Conservation (phyloP, 306 rosid genomes). For the Carpinus fangiana region DNA sequence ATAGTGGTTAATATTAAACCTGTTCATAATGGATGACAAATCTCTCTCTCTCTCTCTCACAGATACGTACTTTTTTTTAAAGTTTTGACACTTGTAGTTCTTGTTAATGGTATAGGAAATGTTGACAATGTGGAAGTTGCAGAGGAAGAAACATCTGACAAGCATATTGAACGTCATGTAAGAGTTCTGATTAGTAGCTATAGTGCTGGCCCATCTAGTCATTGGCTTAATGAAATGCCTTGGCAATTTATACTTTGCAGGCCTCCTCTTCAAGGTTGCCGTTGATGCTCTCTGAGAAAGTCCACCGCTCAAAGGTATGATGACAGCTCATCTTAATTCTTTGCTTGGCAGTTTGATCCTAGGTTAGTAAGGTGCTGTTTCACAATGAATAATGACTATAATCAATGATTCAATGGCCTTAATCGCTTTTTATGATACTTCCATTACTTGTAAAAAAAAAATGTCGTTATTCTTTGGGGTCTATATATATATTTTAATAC, state of each 20-base stretch:
- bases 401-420: conserved; percentile 5
- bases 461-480: not conserved
- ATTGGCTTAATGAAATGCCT: conserved; percentile 27
- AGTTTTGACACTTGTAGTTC: conserved; percentile 26
- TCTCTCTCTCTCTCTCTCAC: conserved; percentile 19
- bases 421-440: too few relatives aligned
- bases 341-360: not conserved
- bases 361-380: not conserved
- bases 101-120: conserved; percentile 42
- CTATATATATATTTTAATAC: not conserved
- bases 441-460: too few relatives aligned
- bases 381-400: conserved; percentile 9
- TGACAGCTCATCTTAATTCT: conserved; percentile 17
- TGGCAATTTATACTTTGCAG: conserved; percentile 45
- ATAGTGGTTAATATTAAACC: conserved; percentile 1
- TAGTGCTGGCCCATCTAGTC: conserved; percentile 17
- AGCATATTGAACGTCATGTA: conserved; percentile 59
- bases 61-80: conserved; percentile 21
- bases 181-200: conserved; percentile 30
- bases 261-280: conserved; percentile 82
- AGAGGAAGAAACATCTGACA: conserved; percentile 65
- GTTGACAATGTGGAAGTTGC: conserved; percentile 41
- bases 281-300: conserved; percentile 87
- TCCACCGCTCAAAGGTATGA: conserved; percentile 77
- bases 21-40: conserved; percentile 7